Base-by-base conservation (phyloP, 768 basidiomycete genomes). In the Phlebiopsis flavidoalba region DNA sequence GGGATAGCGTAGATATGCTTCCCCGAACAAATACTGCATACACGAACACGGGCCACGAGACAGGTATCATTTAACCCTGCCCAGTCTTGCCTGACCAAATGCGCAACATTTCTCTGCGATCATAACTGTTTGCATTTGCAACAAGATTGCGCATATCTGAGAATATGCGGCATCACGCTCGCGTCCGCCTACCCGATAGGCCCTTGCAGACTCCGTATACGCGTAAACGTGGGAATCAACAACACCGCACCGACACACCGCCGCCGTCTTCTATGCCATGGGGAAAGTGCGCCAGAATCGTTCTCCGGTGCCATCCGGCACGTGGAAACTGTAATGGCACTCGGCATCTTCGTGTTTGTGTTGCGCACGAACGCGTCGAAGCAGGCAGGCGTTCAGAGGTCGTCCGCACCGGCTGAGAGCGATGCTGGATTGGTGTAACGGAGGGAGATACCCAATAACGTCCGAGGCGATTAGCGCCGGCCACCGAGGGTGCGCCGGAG, bases 181-280 rank as follows among this genome's bases (percentile, higher is more conserved):
- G 67, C 57, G 21, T 64, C 64, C 35, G 61, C 67, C n/a, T 35
- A 77, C 75, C 46, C 80, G 70, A n/a, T 33, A 83, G 66, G 58
- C 77, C 77, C 33, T 57, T 53, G 12, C n/a, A n/a, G n/a, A 77
- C 71, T 12, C 80, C 81, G 63, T 82, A 76, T 1, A 83, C 80
- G 14, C 69, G 65, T 26, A 79, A 64, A 36, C 74, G 67, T n/a
- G n/a, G 35, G 72, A 69, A 63, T 79, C 77, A 53, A 83, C 78
- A 7, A 81, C 80, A 45, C 80, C 81, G 35, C 22, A n/a, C 24
- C 2, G 40, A 17, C 40, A 43, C 21, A 12, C 26, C 49, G 2
- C 49, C 55, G 7, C 31, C 45, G 10, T 35, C n/a, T 53, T 12
- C 40, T 12, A 4, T 8, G 40, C 17, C n/a, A n/a, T 17, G 12